Base-by-base conservation (phyloP, 306 rosid species). In the Castanea sativa region DNA sequence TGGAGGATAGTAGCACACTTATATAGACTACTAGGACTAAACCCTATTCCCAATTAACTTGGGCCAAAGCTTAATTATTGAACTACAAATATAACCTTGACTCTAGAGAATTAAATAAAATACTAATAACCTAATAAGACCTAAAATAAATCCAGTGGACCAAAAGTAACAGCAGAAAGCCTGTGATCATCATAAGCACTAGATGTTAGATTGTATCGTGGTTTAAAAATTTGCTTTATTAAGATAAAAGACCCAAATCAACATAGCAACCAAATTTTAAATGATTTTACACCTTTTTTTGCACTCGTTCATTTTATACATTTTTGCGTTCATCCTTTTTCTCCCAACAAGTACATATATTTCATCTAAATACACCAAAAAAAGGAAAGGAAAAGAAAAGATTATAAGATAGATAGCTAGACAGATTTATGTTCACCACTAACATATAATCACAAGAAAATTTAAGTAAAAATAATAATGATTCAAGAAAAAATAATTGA, bases 161-260 rank as follows among this genome's bases (percentile, higher is more conserved):
- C 2, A 0, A 38, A 38, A 7, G 45, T 38, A 38, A 38, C 45
- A 38, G 11, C 45, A 38, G 45, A 38, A 38, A 38, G 35, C 68
- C 2, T 25, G 68, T 61, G 18, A 61, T 30, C 38, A 15, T 27
- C 68, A 61, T 61, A 35, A 9, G 41, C 10, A 14, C 23, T 5
- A 29, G 38, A 29, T 15, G 2, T 2, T 12, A 5, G 16, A 23
- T 59, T 6, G 23, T 15, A 23, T 12, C 16, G 25, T 23, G 25
- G 67, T 59, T 61, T 13, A n/a, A n/a, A 79, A 73, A 55, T 27
- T 30, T 63, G 79, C 49, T 29, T 8, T 45, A 41, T 55, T 81
- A 45, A 32, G 45, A 73, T 23, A 81, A 14, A 59, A 21, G 63
- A 80, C 59, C 73, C 38, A 75, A 45, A 67, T 27, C 38, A 63